phyloP scores from a whole-genome alignment of 2,329 filamentous ascomycete genomes.

The Hypoxylon rubiginosum region DNA sequence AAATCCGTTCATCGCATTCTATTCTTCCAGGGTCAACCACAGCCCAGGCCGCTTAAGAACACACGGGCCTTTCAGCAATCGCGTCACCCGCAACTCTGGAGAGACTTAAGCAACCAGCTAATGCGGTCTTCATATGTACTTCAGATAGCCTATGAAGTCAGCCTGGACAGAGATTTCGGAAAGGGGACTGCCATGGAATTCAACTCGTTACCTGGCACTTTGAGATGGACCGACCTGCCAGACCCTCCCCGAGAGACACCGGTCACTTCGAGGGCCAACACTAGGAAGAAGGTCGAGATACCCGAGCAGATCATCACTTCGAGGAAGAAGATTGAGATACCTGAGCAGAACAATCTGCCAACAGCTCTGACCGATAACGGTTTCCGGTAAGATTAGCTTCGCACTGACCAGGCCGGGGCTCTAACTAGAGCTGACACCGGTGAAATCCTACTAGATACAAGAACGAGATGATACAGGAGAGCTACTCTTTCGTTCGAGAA shows the following conservation, averaged over 20 bases:
- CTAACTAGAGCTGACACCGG: neutral
- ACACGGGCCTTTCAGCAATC: conserved; percentile 43
- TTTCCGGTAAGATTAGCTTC: conserved; percentile 61
- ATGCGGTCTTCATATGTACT: conserved; percentile 69
- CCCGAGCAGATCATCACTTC: conserved; percentile 59
- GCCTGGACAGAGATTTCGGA: conserved; percentile 63
- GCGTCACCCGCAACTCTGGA: conserved; percentile 57
- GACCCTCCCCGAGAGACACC: conserved; percentile 66
- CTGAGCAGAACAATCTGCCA: conserved; percentile 63
- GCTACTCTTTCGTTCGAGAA: conserved; percentile 66
- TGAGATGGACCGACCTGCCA: conserved; percentile 72
- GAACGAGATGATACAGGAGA: conserved; percentile 67
- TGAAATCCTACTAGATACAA: conserved; percentile 65
- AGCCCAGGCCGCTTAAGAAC: conserved; percentile 62
- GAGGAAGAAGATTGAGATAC: conserved; percentile 69
- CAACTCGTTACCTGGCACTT: conserved; percentile 60
- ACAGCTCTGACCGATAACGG: conserved; percentile 65
- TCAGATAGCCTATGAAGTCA: conserved; percentile 67
- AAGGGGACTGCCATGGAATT: conserved; percentile 54
- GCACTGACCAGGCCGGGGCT: neutral
- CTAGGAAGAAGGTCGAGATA: conserved; percentile 70
- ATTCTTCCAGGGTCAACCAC: conserved; percentile 64
- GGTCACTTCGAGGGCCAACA: conserved; percentile 61
- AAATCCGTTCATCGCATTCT: conserved; percentile 65
- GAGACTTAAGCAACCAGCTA: conserved; percentile 67